Evolutionary conservation across 345 rosid species (phyloP), one percentile per base, ranked within the genome.

Genomic region (Pugionium dolabratum): DNA sequence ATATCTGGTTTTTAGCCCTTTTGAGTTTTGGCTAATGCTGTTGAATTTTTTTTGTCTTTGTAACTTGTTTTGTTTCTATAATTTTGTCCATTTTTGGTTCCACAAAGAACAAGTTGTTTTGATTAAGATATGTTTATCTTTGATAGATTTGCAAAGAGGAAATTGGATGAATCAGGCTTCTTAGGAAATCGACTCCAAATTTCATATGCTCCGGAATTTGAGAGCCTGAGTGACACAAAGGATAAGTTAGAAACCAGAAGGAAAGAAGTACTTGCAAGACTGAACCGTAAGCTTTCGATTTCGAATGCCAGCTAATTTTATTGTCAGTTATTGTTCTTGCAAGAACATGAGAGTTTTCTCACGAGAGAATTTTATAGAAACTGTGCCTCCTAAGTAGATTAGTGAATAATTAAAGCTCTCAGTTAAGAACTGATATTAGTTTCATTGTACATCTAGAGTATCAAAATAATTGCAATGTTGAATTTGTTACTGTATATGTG

Each of bases 71-170:
- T 71, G n/a, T 41, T 51, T 35, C 27, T 73, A 40, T 55, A 30
- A 2, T 34, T 0, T 62, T 36, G 39, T 33, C 5, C 4, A 30
- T 8, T 43, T 54, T 53, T 54, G 63, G 2, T 70, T 61, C 39
- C 45, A 30, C 27, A 9, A 11, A 28, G 54, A 5, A 44, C 40
- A 6, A 28, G 45, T 45, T 54, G 4, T 70, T 54, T 54, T 44
- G 62, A 2, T 35, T 42, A 9, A 52, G 40, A 33, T 46, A 26
- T 63, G 52, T 63, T 42, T 52, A 35, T 35, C 41, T 11, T 8
- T 32, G 30, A 58, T 70, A 87, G 99, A 82, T 88, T 88, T 83
- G 97, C 97, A 0, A 94, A 90, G 76, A 83, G 87, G 78, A 94
- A 86, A 65, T 64, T 94, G 82, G 99, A 94, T 49, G 95, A 85